Evolutionary conservation across 306 rosid species (phyloP).

Genomic region (Vicia villosa): DNA sequence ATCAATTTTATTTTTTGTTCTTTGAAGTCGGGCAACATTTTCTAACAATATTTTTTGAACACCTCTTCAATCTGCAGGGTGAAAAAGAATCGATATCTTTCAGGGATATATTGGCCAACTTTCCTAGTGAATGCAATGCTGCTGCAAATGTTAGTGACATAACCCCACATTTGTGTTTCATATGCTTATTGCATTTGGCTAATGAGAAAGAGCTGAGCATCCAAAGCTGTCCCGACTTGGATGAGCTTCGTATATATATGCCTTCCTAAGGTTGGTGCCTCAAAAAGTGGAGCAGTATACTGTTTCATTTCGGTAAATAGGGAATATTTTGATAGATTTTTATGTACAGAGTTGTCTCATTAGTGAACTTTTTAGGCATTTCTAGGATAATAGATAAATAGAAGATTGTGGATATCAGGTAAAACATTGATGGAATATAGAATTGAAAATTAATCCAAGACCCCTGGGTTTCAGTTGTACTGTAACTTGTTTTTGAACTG

Average conservation of each 20-base stretch:
- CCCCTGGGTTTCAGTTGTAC: background rate
- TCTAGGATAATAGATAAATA: slow-evolving; percentile 1
- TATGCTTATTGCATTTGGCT: slow-evolving; percentile 88
- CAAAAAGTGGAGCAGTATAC: slow-evolving; percentile 14
- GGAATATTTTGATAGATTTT: slow-evolving; percentile 1
- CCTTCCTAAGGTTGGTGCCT: slow-evolving; percentile 37
- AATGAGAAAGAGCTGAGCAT: slow-evolving; percentile 81
- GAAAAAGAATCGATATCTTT: slow-evolving; percentile 55
- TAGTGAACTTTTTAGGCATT: background rate
- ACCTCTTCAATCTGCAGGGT: slow-evolving; percentile 41
- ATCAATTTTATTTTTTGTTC: slow-evolving; percentile 2
- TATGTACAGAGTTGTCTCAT: slow-evolving; percentile 27
- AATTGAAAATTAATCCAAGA: background rate
- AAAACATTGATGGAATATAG: background rate
- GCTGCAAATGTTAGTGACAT: slow-evolving; percentile 57
- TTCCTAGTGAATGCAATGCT: slow-evolving; percentile 72
- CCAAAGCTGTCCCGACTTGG: slow-evolving; percentile 55
- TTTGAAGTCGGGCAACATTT: slow-evolving; percentile 19
- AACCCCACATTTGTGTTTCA: slow-evolving; percentile 88
- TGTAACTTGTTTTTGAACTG: background rate
- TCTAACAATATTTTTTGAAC: slow-evolving; percentile 9
- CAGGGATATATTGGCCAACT: slow-evolving; percentile 62
- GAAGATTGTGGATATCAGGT: slow-evolving; percentile 24
- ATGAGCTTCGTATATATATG: slow-evolving; percentile 66
- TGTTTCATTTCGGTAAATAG: slow-evolving; percentile 24